Percentiles rank a stretch among this genome's conserved stretches.
These are phyloP conservation scores for Cyclospora cayetanensis DNA, from an alignment of 169 alveolate species.

Conservation along the genomic window DNA sequence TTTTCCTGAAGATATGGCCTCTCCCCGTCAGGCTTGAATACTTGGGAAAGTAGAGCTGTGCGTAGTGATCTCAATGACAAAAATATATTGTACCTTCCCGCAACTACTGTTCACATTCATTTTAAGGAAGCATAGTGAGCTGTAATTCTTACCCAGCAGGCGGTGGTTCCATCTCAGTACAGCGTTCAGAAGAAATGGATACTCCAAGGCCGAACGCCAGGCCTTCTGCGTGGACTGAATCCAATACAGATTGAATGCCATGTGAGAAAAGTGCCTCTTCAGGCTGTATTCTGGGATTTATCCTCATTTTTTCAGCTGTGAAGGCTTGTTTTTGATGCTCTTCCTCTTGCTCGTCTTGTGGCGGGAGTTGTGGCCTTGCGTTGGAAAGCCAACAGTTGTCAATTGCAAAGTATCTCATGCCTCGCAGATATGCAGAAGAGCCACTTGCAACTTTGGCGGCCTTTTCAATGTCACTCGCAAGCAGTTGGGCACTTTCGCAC, in stretches of 20 bases:
- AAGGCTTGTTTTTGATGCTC: not conserved
- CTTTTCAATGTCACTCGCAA: not conserved
- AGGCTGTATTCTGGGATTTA: too few relatives aligned
- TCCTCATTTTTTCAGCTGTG: not conserved
- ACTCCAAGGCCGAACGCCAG: not conserved
- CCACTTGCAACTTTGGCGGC: not conserved
- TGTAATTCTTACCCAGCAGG: constrained; percentile 1
- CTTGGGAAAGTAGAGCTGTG: too few relatives aligned
- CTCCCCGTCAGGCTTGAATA: too few relatives aligned
- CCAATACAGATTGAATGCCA: not conserved
- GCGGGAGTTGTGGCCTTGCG: not conserved
- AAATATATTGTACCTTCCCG: too few relatives aligned
- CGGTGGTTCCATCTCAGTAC: not conserved
- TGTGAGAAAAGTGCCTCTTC: not conserved
- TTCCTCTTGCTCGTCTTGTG: not conserved
- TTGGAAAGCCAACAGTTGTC: constrained; percentile 25
- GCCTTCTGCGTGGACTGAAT: not conserved
- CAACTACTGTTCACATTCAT: too few relatives aligned
- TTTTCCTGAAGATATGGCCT: too few relatives aligned
- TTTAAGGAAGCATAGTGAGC: too few relatives aligned
- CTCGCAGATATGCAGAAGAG: not conserved
- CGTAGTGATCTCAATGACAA: too few relatives aligned
- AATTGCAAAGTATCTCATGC: constrained; percentile 6
- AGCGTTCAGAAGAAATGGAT: not conserved
- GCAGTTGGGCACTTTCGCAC: not conserved